Base-by-base conservation (phyloP, 495 filamentous ascomycete genomes). In the Daldinia loculata region DNA sequence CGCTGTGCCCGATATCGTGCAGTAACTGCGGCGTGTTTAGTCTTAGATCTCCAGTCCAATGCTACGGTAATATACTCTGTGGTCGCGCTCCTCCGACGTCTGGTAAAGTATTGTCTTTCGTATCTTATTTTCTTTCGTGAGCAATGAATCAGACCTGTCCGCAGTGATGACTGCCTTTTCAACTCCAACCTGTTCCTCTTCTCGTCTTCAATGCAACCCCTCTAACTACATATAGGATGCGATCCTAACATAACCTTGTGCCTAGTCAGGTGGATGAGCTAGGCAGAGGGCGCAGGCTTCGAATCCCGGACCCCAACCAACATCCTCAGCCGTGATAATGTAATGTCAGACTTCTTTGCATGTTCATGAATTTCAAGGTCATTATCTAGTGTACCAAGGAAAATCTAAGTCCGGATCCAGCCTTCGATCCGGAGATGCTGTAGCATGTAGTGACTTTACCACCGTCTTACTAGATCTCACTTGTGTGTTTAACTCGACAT, bases 291-390 rank as follows among this genome's bases (percentile, higher is more conserved):
- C 70, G 70, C 70, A 73, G 70, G 60, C 41, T 43, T 62, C 34
- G 36, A 63, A 69, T 63, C 66, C 70, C 66, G 19, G 70, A 66
- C 70, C 62, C 70, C 66, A 69, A 66, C 70, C 51, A 69, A 69
- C 70, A 66, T 57, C 53, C 43, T 59, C 30, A 60, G 45, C 66
- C 66, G 57, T 66, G 51, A 50, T 55, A 66, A 62, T 51, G 51
- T 55, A 66, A 62, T 51, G 51, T 62, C 57, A 19, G 38, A 53
- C 39, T 58, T 43, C 38, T 32, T 30, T 63, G 17, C 45, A 52
- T 53, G 26, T 39, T 52, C 66, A 36, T 50, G 32, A 66, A 66
- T 36, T 39, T 12, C 22, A 58, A 48, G 53, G 50, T 43, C 22
- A 59, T 53, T 66, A 48, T 66, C 53, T 30, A 52, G 22, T 38